Base-by-base conservation (phyloP, 2,329 filamentous ascomycete species). In the Arthrobotrys sphaeroides region DNA sequence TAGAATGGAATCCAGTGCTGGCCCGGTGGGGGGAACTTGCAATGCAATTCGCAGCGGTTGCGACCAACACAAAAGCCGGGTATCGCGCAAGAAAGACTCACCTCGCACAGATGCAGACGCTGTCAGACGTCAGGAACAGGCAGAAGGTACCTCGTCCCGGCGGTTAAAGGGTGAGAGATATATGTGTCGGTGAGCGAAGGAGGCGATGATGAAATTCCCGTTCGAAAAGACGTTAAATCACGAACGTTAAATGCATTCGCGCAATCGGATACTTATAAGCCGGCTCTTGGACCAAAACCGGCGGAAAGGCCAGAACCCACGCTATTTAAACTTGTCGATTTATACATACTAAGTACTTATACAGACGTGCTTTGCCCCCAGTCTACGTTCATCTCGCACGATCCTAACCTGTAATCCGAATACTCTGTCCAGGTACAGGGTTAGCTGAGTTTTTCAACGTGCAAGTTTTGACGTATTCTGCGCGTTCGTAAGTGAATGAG, bases 381-480 rank as follows among this genome's bases (percentile, higher is more conserved):
- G 36, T 22, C n/a, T 22, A 12, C 31, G 36, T 40, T 22, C 26
- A 55, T 36, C 16, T 36, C 28, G 18, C 40, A 9, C 26, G 7
- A 36, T 26, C 26, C 18, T 55, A 33, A 53, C 31, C 26, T 53
- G 16, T 31, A 53, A 53, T 53, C n/a, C n/a, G 26, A 51, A 33
- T 53, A 49, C 22, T 40, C 10, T 40, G 36, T 43, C 57, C 57
- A 49, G 12, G 4, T 57, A 38, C 62, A 74, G 64, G 62, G 62
- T 74, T n/a, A n/a, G n/a, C n/a, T n/a, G n/a, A n/a, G n/a, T 74
- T 66, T 13, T n/a, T 7, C 16, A 68, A 74, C 36, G 57, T 62
- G 45, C 47, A 59, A 68, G 24, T 57, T 68, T 74, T 74, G 70
- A 74, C 70, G 70, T 74, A 68, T 62, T 57, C 49, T 24, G 26